Percentiles rank a stretch among this genome's conserved stretches.
phyloP scores from a whole-genome alignment of 805 yeast species.

The Nakazawaea wickerhamii region DNA sequence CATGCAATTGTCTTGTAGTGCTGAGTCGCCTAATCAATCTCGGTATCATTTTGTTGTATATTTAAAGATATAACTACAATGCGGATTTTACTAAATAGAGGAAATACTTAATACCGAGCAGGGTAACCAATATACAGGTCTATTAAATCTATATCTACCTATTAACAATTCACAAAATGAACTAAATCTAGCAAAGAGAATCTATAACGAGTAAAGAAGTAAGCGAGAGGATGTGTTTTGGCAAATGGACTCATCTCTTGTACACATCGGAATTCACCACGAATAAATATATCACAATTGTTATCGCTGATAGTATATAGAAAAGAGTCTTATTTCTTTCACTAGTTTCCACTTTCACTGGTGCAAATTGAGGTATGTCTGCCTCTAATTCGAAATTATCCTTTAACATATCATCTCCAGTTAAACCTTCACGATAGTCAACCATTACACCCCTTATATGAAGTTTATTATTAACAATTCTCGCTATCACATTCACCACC shows the following conservation, averaged over 20 bases:
- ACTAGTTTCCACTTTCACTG: background rate
- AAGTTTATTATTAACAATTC: background rate
- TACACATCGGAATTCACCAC: conserved; percentile 5
- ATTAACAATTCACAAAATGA: too few species aligned
- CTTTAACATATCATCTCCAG: conserved; percentile 6
- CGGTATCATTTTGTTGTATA: background rate
- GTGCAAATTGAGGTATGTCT: background rate
- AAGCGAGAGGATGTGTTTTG: too few species aligned
- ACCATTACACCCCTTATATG: conserved; percentile 7
- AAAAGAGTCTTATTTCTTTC: background rate
- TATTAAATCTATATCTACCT: too few species aligned
- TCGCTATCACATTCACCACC: conserved; percentile 5
- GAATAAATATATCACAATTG: background rate
- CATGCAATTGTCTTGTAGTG: background rate
- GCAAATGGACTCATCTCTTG: background rate
- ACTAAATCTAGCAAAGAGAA: too few species aligned
- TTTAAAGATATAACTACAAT: too few species aligned
- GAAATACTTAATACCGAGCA: too few species aligned
- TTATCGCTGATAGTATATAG: background rate
- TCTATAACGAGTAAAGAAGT: too few species aligned
- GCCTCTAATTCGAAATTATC: conserved; percentile 7
- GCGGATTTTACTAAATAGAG: too few species aligned
- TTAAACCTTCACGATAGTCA: conserved; percentile 5
- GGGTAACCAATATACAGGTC: too few species aligned
- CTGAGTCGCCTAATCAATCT: conserved; percentile 1